These are phyloP conservation scores for Apiospora sp. DNA, from an alignment of 2,329 filamentous ascomycete genomes.

Conservation along the genomic window DNA sequence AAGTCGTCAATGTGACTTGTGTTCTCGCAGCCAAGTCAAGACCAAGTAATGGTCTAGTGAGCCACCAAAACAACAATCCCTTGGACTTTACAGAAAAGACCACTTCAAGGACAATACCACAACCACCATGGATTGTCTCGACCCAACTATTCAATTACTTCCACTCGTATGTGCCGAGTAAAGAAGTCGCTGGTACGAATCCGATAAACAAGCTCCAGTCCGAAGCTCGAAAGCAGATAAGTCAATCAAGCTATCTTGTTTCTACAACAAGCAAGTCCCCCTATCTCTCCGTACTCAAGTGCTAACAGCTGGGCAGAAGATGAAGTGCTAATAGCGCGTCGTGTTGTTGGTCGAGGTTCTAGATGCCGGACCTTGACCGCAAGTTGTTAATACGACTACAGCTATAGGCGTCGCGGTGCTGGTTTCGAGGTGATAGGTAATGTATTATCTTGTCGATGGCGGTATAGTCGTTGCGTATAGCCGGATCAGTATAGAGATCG, in stretches of 20 bases:
- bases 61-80: slow-evolving; percentile 15
- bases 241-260: neutral
- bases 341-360: neutral
- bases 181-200: neutral
- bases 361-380: neutral
- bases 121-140: neutral
- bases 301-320: neutral
- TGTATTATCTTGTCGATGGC: neutral
- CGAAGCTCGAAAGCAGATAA: neutral
- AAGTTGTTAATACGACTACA: neutral
- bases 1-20: neutral
- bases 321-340: neutral
- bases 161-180: neutral
- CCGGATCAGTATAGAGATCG: neutral
- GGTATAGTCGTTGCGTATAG: neutral
- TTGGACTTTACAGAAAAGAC: slow-evolving; percentile 4
- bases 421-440: neutral
- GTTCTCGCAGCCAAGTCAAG: slow-evolving; percentile 3
- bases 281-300: neutral
- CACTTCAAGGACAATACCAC: neutral
- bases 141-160: neutral
- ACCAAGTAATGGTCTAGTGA: neutral
- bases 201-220: neutral
- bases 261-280: neutral
- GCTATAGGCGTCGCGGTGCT: neutral